Percentiles rank a stretch among this genome's conserved stretches.
These are phyloP conservation scores for Silene coronaria DNA, from an alignment of 179 eudicot genomes.

Conservation along the genomic window DNA sequence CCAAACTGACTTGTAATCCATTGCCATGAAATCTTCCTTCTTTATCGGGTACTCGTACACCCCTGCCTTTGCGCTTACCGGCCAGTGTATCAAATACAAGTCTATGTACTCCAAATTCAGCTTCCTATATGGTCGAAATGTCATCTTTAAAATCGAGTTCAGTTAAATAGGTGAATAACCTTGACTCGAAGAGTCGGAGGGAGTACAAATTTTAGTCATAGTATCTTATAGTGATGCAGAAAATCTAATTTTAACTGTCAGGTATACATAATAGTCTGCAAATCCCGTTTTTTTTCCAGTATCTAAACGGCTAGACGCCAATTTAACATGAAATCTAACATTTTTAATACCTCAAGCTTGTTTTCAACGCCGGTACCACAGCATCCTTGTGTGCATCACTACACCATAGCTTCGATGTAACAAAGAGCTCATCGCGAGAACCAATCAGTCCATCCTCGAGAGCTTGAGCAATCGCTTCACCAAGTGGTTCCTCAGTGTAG, in stretches of 20 bases:
- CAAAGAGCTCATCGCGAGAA: conserved; percentile 25
- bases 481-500: conserved; percentile 28
- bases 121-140: conserved; percentile 29
- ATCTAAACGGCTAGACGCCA: too few relatives aligned
- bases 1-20: conserved; percentile 63
- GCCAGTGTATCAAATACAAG: conserved; percentile 52
- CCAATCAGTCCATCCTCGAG: conserved; percentile 20
- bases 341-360: conserved; percentile 24
- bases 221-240: too few relatives aligned
- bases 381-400: conserved; percentile 27
- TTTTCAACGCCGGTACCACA: conserved; percentile 40
- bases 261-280: too few relatives aligned
- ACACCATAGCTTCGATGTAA: conserved; percentile 46
- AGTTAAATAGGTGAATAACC: too few relatives aligned
- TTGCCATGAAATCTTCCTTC: conserved; percentile 32
- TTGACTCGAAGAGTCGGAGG: too few relatives aligned
- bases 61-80: conserved; percentile 42
- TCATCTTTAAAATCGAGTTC: too few relatives aligned
- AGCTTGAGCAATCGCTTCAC: conserved; percentile 27
- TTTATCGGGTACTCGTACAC: conserved; percentile 30
- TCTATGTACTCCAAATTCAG: conserved; percentile 54
- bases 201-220: too few relatives aligned
- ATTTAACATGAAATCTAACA: background rate
- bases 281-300: too few relatives aligned
- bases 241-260: too few relatives aligned